phyloP scores from a whole-genome alignment of 2,329 filamentous ascomycete species.

The Pestalotiopsis sp. region DNA sequence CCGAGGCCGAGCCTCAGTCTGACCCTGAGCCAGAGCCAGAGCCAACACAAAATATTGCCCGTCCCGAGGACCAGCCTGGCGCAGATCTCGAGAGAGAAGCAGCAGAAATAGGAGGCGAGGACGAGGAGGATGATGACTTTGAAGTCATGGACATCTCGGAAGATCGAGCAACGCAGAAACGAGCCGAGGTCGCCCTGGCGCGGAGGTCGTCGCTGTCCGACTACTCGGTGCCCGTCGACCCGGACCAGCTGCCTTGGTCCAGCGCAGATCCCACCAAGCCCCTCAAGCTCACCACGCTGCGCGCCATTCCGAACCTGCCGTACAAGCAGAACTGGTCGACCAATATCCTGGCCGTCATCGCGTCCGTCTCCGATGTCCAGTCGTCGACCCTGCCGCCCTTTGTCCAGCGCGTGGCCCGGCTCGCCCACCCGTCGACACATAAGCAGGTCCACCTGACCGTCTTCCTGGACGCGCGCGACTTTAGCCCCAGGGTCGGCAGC shows the following conservation, averaged over 20 bases:
- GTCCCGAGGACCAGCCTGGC: conserved; percentile 6
- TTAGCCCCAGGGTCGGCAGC: conserved; percentile 49
- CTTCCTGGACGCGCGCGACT: conserved; percentile 54
- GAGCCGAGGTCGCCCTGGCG: conserved; percentile 17
- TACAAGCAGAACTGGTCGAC: conserved; percentile 62
- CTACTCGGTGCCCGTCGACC: conserved; percentile 16
- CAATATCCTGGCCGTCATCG: conserved; percentile 56
- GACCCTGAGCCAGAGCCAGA: not conserved
- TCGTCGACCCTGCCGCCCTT: conserved; percentile 51
- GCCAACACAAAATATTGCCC: not conserved
- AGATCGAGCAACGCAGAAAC: conserved; percentile 22
- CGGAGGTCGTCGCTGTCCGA: conserved; percentile 11
- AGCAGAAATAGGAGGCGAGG: conserved; percentile 20
- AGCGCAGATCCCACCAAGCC: conserved; percentile 45
- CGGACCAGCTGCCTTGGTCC: conserved; percentile 33
- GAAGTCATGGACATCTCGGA: conserved; percentile 37
- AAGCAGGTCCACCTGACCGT: conserved; percentile 57
- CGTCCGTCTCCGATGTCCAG: conserved; percentile 49
- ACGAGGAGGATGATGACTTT: conserved; percentile 37
- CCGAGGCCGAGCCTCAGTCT: not conserved
- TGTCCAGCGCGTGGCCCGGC: conserved; percentile 53
- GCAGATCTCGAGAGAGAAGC: conserved; percentile 14
- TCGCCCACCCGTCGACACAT: conserved; percentile 52
- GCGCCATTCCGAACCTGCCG: conserved; percentile 52
- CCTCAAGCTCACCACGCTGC: conserved; percentile 54